Conservation (phyloP, 441 rosid species). For the Adansonia gregorii region DNA sequence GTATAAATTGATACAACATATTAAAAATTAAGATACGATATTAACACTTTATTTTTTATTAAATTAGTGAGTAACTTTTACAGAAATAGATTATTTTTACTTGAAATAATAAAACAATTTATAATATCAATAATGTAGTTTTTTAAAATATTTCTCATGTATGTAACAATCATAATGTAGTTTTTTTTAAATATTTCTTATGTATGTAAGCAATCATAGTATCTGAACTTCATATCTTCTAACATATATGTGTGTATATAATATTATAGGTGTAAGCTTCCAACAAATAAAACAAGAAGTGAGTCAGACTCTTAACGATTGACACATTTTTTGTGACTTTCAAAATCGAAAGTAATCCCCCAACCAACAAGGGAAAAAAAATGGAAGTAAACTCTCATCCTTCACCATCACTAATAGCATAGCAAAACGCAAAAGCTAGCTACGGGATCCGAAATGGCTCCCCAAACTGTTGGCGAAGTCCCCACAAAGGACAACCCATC, state of each 20-base stretch:
- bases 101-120: too few relatives aligned
- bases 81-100: too few relatives aligned
- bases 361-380: background rate
- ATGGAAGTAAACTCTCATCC: background rate
- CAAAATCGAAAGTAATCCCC: background rate
- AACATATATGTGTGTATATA: background rate
- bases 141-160: too few relatives aligned
- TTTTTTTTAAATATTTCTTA: too few relatives aligned
- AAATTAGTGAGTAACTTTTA: too few relatives aligned
- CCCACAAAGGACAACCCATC: slow-evolving; percentile 8
- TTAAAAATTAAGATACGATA: too few relatives aligned
- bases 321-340: background rate
- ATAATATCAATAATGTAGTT: too few relatives aligned
- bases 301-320: background rate
- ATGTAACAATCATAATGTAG: too few relatives aligned
- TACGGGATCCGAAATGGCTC: background rate
- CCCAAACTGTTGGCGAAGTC: slow-evolving; percentile 12
- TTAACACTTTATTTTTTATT: too few relatives aligned
- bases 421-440: background rate
- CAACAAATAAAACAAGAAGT: background rate
- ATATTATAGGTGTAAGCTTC: background rate
- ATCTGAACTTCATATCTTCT: too few relatives aligned
- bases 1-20: too few relatives aligned
- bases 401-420: background rate
- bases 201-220: too few relatives aligned